A percentile compares a stretch with the other conserved stretches of the same genome.
These are phyloP conservation scores for Sphagnum magellanicum DNA, from an alignment of 228 moss, liverwort and hornwort genomes.

Conservation along the genomic window DNA sequence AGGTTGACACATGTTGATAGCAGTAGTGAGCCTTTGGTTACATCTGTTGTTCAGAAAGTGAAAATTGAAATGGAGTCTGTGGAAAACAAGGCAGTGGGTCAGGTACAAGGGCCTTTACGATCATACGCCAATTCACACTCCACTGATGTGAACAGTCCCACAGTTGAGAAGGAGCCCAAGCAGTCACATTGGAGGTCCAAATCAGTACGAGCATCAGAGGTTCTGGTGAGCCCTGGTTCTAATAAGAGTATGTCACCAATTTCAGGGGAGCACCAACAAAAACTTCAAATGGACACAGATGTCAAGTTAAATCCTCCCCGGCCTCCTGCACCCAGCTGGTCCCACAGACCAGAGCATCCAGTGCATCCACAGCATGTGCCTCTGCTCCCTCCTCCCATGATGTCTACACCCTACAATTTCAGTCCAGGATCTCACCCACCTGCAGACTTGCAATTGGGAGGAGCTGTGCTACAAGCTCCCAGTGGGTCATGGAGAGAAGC, in stretches of 20 bases:
- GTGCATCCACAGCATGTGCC: constrained; percentile 21
- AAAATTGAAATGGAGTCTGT: neutral
- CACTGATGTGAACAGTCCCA: neutral
- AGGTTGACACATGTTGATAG: neutral
- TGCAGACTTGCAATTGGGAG: constrained; percentile 47
- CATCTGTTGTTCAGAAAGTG: neutral
- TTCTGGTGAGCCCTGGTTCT: constrained; percentile 17
- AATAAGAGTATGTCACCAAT: neutral
- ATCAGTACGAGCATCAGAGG: constrained; percentile 8
- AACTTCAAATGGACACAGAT: constrained; percentile 16
- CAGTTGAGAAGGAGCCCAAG: neutral
- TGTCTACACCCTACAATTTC: constrained; percentile 26
- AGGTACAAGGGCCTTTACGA: neutral
- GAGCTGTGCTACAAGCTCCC: constrained; percentile 42
- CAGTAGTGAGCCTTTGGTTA: neutral
- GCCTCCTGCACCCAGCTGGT: constrained; percentile 20
- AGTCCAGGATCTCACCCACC: constrained; percentile 27
- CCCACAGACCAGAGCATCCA: constrained; percentile 28
- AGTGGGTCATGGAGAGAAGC: constrained; percentile 48
- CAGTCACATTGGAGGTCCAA: neutral
- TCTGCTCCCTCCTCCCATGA: constrained; percentile 21
- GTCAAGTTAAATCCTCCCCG: constrained; percentile 24
- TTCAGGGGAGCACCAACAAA: constrained; percentile 18
- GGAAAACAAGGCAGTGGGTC: neutral
- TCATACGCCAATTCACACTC: neutral